Evolutionary conservation across 306 rosid species (phyloP).

Genomic region (Cucumis sativus): DNA sequence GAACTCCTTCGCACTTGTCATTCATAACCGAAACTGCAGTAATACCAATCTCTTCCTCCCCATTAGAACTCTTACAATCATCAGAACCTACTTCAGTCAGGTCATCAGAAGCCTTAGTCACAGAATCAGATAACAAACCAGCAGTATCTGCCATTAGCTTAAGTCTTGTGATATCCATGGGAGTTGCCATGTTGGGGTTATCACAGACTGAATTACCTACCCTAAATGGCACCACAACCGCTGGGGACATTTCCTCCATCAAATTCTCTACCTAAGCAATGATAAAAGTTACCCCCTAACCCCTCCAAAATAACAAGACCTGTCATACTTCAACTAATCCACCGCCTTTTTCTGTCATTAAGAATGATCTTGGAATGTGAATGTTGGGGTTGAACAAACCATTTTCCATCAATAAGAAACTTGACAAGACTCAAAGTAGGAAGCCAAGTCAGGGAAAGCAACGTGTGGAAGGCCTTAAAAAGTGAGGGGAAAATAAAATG

Average conservation of each 20-base stretch:
- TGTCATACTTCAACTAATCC: constrained; percentile 53
- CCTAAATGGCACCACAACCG: constrained; percentile 50
- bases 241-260: constrained; percentile 72
- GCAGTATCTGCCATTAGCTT: constrained; percentile 54
- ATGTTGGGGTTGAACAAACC: constrained; percentile 28
- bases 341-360: constrained; percentile 33
- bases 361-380: constrained; percentile 42
- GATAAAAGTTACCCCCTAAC: constrained; percentile 44
- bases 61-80: constrained; percentile 29
- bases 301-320: constrained; percentile 42
- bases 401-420: constrained; percentile 47
- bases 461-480: constrained; percentile 31
- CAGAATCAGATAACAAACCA: constrained; percentile 43
- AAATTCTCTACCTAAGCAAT: constrained; percentile 42
- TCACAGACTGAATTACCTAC: constrained; percentile 74
- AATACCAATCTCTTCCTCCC: constrained; percentile 30
- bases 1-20: constrained; percentile 22
- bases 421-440: constrained; percentile 20
- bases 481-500: constrained; percentile 29
- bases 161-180: constrained; percentile 57
- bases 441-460: constrained; percentile 27
- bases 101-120: constrained; percentile 34
- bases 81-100: constrained; percentile 26
- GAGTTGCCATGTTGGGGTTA: constrained; percentile 39
- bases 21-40: constrained; percentile 15